A percentile compares a stretch with the other conserved stretches of the same genome.
Conservation (phyloP, 768 basidiomycete species). For the Naganishia randhawae region DNA sequence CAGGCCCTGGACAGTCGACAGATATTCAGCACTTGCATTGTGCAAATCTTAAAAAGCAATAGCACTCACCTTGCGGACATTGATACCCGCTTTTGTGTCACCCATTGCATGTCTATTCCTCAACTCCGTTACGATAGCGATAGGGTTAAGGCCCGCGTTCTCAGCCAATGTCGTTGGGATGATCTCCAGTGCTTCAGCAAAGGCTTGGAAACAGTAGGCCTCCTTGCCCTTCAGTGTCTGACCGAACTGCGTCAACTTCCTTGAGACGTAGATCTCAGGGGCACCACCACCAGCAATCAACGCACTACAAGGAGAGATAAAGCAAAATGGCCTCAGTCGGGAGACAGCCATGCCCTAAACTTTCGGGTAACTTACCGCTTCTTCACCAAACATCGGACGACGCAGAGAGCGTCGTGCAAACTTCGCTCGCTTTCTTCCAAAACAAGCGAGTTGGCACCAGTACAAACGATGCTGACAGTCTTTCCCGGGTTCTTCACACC, state of each 20-base stretch:
- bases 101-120: constrained; percentile 94
- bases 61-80: constrained; percentile 80
- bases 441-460: constrained; percentile 85
- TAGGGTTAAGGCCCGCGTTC: constrained; percentile 96
- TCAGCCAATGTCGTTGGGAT: constrained; percentile 97
- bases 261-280: constrained; percentile 95
- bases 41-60: neutral
- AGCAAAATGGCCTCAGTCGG: neutral
- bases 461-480: constrained; percentile 92
- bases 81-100: constrained; percentile 92
- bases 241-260: constrained; percentile 80
- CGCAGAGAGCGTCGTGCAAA: constrained; percentile 97
- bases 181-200: constrained; percentile 94
- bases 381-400: constrained; percentile 95
- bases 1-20: constrained; percentile 62
- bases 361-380: constrained; percentile 66
- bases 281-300: constrained; percentile 95
- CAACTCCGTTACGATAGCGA: constrained; percentile 95
- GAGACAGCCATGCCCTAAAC: neutral
- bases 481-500: constrained; percentile 91
- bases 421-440: constrained; percentile 96
- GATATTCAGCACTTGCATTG: neutral
- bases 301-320: constrained; percentile 56
- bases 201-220: constrained; percentile 98
- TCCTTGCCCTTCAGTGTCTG: constrained; percentile 96